Evolutionary conservation across 192 early-diverging fungal species (phyloP), one percentile per base, ranked within the genome.

Genomic region (Backusella westeae): DNA sequence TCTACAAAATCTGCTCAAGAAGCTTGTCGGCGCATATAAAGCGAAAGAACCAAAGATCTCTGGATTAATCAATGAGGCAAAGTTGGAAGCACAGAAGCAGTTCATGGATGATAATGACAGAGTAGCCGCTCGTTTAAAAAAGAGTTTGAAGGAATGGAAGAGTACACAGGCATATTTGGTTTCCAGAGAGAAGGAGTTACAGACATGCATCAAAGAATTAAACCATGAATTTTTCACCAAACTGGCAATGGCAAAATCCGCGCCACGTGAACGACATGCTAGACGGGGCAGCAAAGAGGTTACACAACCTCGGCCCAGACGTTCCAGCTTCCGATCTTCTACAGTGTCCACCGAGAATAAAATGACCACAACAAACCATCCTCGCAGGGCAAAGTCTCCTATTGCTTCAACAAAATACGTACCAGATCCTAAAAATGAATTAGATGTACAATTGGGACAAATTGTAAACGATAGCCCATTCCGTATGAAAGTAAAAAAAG

Each of bases 381-480:
- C 36, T 6, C 66, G 77, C n/a, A 59, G 67, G 17, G 56, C 77
- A 1, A 67, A 56, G 38, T 74, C 77, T 21, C 77, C 77, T 23
- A 38, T 49, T 36, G 7, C 6, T n/a, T 36, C 21, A 4, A 14
- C 35, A 39, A 67, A 23, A n/a, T 75, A 75, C 19, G 65, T 76
- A 2, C 34, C 90, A 6, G 85, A 91, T 76, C 80, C 89, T 34
- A 82, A 78, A 21, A 87, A 85, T 67, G 82, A 80, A 23, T 68
- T 91, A 34, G 90, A 91, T 78, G 83, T 85, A 19, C 87, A 89
- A 71, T 83, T 90, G 4, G 90, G 83, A 4, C 75, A 80, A 29
- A 85, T 91, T 26, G 86, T 91, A 7, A 90, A 90, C 41, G 85
- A 84, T 8, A 87, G 85, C 41, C 87, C 87, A 7, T 84, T 82